Evolutionary conservation across 805 yeast species (phyloP).

Genomic region (Metschnikowia anglica): DNA sequence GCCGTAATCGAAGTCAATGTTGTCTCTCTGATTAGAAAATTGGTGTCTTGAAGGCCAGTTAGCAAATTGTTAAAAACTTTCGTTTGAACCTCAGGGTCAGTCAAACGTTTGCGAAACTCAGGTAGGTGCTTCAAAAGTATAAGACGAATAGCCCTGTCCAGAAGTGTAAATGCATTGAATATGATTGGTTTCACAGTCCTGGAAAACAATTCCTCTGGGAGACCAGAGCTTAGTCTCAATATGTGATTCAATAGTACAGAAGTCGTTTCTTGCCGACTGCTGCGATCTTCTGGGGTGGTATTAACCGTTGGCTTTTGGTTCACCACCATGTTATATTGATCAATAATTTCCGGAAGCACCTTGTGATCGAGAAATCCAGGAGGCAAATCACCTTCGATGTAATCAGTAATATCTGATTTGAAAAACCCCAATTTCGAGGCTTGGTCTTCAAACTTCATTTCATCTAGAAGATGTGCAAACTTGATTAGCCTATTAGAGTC

Average conservation of each 20-base stretch:
- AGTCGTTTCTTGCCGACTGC: conserved; percentile 37
- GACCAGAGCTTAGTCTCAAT: conserved; percentile 34
- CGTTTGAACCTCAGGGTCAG: conserved; percentile 62
- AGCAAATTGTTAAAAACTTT: conserved; percentile 65
- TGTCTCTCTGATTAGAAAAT: conserved; percentile 74
- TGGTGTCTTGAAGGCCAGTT: conserved; percentile 86
- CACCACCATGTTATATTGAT: conserved; percentile 33
- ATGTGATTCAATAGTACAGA: conserved; percentile 42
- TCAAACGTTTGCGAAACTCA: conserved; percentile 47
- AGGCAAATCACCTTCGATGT: conserved; percentile 37
- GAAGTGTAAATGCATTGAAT: conserved; percentile 57
- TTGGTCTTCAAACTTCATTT: conserved; percentile 52
- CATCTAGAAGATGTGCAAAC: conserved; percentile 54
- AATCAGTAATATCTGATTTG: conserved; percentile 30
- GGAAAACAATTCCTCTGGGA: conserved; percentile 36
- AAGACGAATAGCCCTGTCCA: conserved; percentile 77
- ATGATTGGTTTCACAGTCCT: conserved; percentile 57
- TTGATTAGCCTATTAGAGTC: conserved; percentile 47
- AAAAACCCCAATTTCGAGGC: conserved; percentile 51
- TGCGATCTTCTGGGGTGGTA: conserved; percentile 30
- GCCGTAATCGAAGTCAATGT: conserved; percentile 67
- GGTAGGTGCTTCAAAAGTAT: conserved; percentile 67
- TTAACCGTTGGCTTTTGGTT: conserved; percentile 28
- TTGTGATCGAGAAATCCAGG: conserved; percentile 55
- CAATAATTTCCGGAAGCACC: conserved; percentile 68